phyloP scores from a whole-genome alignment of 108 stramenopile species.

The Nannochloropsis salina region DNA sequence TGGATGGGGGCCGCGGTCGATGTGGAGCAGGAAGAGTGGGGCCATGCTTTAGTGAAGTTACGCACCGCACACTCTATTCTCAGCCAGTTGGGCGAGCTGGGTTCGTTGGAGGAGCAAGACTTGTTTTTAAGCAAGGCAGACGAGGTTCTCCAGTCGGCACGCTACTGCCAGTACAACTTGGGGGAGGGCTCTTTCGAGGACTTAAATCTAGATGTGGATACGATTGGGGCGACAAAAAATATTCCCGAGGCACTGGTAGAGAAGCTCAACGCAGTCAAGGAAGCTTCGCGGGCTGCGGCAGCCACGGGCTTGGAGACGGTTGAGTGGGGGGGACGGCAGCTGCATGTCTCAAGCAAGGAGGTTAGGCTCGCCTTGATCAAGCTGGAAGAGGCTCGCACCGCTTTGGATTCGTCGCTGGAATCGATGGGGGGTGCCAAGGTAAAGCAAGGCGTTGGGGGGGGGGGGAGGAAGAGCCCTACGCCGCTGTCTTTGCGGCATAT shows the following conservation, averaged over 20 bases:
- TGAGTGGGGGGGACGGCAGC: not conserved
- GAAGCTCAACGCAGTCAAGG: not conserved
- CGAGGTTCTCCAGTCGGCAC: not conserved
- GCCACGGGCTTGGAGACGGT: not conserved
- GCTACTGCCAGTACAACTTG: not conserved
- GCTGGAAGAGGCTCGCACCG: not conserved
- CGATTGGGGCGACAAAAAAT: not conserved
- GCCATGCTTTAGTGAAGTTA: not conserved
- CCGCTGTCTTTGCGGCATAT: not conserved
- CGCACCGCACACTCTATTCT: not conserved
- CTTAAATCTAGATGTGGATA: not conserved
- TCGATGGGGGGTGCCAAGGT: not conserved
- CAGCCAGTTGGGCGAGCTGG: not conserved
- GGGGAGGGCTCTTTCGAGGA: not conserved
- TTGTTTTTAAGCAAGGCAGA: constrained; percentile 15
- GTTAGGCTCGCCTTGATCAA: not conserved
- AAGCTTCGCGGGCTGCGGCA: not conserved
- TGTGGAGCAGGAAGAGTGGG: constrained; percentile 9
- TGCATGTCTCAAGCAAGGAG: not conserved
- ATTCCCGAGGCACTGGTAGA: not conserved
- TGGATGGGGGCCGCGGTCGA: not conserved
- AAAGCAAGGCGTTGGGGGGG: not conserved
- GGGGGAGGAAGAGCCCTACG: not conserved
- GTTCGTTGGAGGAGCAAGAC: not conserved
- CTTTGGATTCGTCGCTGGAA: not conserved